phyloP scores from a whole-genome alignment of 768 basidiomycete species.

The Hygrocybe coccinea region DNA sequence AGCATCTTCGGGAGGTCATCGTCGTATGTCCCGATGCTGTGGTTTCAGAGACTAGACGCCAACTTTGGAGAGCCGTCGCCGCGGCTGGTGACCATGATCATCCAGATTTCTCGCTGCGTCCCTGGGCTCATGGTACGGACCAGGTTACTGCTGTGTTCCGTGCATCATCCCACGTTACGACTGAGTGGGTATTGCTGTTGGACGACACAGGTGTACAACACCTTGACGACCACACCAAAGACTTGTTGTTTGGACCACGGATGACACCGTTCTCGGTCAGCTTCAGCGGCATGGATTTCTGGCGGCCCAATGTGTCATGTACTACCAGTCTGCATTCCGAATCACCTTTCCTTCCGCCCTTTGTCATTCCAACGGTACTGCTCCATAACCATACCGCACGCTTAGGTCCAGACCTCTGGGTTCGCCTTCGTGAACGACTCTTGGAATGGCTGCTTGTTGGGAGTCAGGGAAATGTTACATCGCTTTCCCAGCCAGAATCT shows the following conservation, averaged over 20 bases:
- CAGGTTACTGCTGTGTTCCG: conserved; percentile 29
- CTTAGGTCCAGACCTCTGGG: conserved; percentile 19
- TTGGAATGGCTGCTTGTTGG: conserved; percentile 23
- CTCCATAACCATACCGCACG: conserved; percentile 2
- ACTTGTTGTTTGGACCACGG: conserved; percentile 41
- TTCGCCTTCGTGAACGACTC: conserved; percentile 24
- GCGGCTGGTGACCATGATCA: conserved; percentile 24
- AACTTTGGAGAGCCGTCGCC: conserved; percentile 31
- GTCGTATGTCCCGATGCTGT: conserved; percentile 42
- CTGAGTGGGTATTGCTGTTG: conserved; percentile 50
- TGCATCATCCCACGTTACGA: conserved; percentile 35
- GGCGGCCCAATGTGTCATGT: conserved; percentile 26
- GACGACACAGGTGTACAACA: conserved; percentile 41
- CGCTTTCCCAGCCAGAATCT: background rate
- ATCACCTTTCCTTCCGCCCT: conserved; percentile 56
- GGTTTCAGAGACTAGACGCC: conserved; percentile 30
- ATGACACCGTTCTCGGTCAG: conserved; percentile 37
- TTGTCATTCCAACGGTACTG: conserved; percentile 41
- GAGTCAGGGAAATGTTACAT: conserved; percentile 38
- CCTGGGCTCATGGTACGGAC: conserved; percentile 23
- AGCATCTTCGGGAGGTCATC: conserved; percentile 41
- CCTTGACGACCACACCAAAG: conserved; percentile 29
- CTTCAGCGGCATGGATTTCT: conserved; percentile 28
- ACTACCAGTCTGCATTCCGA: conserved; percentile 33
- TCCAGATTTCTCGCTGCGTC: conserved; percentile 41